Percentiles rank a stretch among this genome's conserved stretches.
Evolutionary conservation across 2,329 filamentous ascomycete genomes (phyloP).

Genomic region (Bimuria novae-zelandiae): DNA sequence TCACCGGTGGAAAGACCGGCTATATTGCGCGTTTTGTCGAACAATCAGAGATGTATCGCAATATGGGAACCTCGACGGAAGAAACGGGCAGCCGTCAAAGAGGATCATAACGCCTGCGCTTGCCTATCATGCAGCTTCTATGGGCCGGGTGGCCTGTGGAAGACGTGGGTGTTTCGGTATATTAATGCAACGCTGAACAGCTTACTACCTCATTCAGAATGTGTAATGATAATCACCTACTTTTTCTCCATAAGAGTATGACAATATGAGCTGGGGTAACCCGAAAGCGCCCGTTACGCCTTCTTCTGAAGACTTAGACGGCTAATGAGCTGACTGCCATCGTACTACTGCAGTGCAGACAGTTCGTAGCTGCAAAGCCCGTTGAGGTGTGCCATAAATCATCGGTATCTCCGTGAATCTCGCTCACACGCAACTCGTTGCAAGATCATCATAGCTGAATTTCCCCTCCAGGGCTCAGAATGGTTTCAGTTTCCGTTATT

Average conservation of each 20-base stretch:
- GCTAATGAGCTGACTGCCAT: too few relatives aligned
- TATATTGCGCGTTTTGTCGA: background rate
- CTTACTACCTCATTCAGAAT: background rate
- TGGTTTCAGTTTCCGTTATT: slow-evolving; percentile 1
- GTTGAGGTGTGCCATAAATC: too few relatives aligned
- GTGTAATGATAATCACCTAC: background rate
- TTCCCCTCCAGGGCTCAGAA: background rate
- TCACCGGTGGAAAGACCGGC: background rate
- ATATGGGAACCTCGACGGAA: background rate
- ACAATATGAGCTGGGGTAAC: too few relatives aligned
- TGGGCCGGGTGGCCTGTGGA: background rate
- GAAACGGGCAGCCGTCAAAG: too few relatives aligned
- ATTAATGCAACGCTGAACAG: background rate
- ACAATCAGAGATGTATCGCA: background rate
- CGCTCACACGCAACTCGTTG: background rate
- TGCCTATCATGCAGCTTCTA: background rate
- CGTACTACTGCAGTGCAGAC: too few relatives aligned
- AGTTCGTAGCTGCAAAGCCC: too few relatives aligned
- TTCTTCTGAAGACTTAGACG: too few relatives aligned
- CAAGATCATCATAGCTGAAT: background rate
- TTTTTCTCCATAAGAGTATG: too few relatives aligned
- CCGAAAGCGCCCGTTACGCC: too few relatives aligned
- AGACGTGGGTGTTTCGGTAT: background rate
- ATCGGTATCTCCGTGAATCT: background rate
- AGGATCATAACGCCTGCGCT: background rate